A percentile compares a stretch with the other conserved stretches of the same genome.
Evolutionary conservation across 2,329 filamentous ascomycete genomes (phyloP).

Genomic region (Penicillium griseofulvum): DNA sequence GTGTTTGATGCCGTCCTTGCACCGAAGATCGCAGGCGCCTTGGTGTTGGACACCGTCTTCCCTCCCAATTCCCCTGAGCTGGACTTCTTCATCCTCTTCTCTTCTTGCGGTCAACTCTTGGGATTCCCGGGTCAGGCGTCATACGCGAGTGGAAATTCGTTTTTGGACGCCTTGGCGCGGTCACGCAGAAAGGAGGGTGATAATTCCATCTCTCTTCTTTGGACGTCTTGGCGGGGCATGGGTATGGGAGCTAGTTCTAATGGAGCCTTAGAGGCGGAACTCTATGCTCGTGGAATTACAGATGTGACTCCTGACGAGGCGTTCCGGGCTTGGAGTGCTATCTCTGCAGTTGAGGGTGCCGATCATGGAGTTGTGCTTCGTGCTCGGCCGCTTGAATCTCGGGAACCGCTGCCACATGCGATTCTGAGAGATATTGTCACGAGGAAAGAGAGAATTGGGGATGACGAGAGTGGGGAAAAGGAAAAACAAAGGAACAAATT

Average conservation of each 20-base stretch:
- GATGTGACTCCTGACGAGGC: neutral
- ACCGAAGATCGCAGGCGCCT: neutral
- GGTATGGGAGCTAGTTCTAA: neutral
- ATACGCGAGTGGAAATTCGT: neutral
- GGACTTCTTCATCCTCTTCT: neutral
- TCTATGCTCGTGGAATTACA: neutral
- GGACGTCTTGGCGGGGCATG: neutral
- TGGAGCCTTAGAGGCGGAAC: neutral
- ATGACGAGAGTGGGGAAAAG: neutral
- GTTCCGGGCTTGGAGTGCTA: slow-evolving; percentile 13
- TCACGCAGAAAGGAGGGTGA: neutral
- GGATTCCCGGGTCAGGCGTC: neutral
- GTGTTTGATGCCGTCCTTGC: neutral
- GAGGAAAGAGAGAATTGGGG: neutral
- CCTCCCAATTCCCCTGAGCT: neutral
- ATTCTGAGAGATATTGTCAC: slow-evolving; percentile 14
- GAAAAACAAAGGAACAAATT: neutral
- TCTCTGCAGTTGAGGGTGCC: slow-evolving; percentile 32
- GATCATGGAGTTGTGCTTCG: slow-evolving; percentile 43
- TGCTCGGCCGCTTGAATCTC: slow-evolving; percentile 29
- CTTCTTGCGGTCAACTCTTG: neutral
- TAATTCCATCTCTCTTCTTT: neutral
- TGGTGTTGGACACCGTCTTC: neutral
- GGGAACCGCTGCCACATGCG: slow-evolving; percentile 26
- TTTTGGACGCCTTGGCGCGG: neutral